Percentiles rank a stretch among this genome's conserved stretches.
Conservation (phyloP, 2,329 filamentous ascomycete species). For the Penicillium sp. region DNA sequence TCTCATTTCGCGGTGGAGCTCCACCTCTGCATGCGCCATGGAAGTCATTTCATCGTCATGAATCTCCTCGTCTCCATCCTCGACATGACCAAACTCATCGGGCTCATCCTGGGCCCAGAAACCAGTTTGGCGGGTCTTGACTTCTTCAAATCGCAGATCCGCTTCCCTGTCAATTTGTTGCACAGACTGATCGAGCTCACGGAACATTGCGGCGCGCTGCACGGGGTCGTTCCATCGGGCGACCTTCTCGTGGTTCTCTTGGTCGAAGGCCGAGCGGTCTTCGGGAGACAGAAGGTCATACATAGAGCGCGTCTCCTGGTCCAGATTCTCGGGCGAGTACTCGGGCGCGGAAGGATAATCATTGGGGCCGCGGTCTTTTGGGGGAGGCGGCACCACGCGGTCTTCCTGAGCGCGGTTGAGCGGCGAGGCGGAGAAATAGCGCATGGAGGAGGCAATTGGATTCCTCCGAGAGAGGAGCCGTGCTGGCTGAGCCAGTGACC, state of each 20-base stretch:
- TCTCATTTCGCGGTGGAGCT: conserved; percentile 83
- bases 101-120: conserved; percentile 50
- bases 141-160: conserved; percentile 33
- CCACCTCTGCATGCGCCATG: conserved; percentile 81
- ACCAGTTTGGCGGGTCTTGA: conserved; percentile 28
- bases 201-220: conserved; percentile 30
- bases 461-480: conserved; percentile 35
- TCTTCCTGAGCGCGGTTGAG: conserved; percentile 37
- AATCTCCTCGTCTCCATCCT: conserved; percentile 57
- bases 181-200: conserved; percentile 36
- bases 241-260: conserved; percentile 37
- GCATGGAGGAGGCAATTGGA: conserved; percentile 25
- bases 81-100: conserved; percentile 47
- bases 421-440: conserved; percentile 39
- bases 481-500: conserved; percentile 41
- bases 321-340: conserved; percentile 39
- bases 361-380: conserved; percentile 30
- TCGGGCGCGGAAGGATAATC: conserved; percentile 35
- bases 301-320: conserved; percentile 37
- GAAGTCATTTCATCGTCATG: conserved; percentile 82
- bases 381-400: conserved; percentile 31
- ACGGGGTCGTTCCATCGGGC: conserved; percentile 40
- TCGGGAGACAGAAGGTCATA: conserved; percentile 43
- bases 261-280: conserved; percentile 39
- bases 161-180: conserved; percentile 34